These are phyloP conservation scores for Solanum raphanifolium DNA, from an alignment of 257 asterid species.

Conservation along the genomic window DNA sequence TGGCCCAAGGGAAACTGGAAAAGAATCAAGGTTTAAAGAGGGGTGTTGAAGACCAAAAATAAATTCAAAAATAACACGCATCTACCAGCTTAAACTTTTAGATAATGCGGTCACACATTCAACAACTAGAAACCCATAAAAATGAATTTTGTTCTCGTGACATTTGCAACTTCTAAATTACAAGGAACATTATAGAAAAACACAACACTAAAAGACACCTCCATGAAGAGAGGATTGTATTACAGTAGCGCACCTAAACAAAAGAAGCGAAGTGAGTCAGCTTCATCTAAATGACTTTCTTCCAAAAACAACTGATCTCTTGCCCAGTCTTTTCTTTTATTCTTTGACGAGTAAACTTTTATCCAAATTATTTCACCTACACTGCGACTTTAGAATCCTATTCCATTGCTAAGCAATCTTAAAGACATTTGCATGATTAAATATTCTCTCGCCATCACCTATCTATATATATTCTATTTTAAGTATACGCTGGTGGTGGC, in stretches of 20 bases:
- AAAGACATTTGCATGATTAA: neutral
- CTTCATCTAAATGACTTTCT: neutral
- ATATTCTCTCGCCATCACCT: neutral
- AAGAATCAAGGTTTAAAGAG: neutral
- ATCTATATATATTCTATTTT: neutral
- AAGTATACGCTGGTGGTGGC: neutral
- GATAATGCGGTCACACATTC: neutral
- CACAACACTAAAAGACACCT: neutral
- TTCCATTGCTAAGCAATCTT: neutral
- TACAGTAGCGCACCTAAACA: neutral
- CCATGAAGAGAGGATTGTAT: neutral
- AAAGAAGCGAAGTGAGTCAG: neutral
- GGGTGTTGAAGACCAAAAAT: neutral
- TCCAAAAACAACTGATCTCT: neutral
- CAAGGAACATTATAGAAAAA: neutral
- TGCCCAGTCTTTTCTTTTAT: neutral
- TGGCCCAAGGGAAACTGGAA: neutral
- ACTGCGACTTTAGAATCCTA: neutral
- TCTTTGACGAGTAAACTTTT: neutral
- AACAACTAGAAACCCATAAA: neutral
- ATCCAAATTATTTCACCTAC: neutral
- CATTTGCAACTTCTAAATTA: neutral
- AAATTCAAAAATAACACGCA: neutral
- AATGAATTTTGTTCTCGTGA: neutral
- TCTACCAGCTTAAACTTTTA: neutral